A percentile compares a stretch with the other conserved stretches of the same genome.
Conservation (phyloP, 2,329 filamentous ascomycete species). For the Penicillium sp. region DNA sequence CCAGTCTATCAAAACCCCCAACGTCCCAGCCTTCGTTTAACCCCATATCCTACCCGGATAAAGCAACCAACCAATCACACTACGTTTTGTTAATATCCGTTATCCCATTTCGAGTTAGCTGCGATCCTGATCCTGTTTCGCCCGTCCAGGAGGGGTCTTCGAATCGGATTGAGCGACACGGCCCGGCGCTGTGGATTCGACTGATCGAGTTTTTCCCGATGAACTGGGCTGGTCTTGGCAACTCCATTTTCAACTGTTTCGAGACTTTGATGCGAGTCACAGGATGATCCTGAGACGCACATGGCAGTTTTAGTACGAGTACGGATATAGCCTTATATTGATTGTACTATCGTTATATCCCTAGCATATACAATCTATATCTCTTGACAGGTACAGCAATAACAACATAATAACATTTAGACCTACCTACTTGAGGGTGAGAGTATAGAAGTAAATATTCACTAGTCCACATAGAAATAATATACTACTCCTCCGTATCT, state of each 20-base stretch:
- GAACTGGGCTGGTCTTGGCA: background rate
- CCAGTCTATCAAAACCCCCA: background rate
- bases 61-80: background rate
- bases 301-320: background rate
- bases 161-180: constrained; percentile 2
- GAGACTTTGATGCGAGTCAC: background rate
- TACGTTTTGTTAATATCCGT: background rate
- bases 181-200: constrained; percentile 4
- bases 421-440: background rate
- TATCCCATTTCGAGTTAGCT: background rate
- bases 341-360: background rate
- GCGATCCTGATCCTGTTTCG: background rate
- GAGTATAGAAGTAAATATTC: background rate
- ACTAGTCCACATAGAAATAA: background rate
- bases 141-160: background rate
- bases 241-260: background rate
- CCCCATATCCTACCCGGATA: background rate
- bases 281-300: background rate
- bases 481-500: background rate
- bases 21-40: background rate
- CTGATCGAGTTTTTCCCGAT: constrained; percentile 4
- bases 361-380: background rate
- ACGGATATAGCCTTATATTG: background rate
- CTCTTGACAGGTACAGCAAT: background rate
- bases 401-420: background rate